These are phyloP conservation scores for Kodamaea anthophila DNA, from an alignment of 1,139 yeast genomes.

Conservation along the genomic window DNA sequence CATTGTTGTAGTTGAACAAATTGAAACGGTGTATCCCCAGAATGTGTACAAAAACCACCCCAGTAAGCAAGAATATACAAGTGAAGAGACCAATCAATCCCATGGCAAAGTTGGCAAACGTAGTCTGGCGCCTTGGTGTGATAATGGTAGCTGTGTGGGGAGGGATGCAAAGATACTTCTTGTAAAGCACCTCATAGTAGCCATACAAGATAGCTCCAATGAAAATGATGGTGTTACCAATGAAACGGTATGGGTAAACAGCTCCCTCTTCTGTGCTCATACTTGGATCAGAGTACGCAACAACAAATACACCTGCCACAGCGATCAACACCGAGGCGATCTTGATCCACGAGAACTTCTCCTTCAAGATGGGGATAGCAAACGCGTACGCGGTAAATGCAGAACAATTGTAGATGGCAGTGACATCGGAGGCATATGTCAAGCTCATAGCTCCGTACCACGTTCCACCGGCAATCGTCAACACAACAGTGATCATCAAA, in stretches of 20 bases:
- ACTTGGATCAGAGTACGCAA: slow-evolving; percentile 60
- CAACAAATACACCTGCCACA: slow-evolving; percentile 67
- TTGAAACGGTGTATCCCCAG: slow-evolving; percentile 55
- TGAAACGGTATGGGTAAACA: slow-evolving; percentile 52
- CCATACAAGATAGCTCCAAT: slow-evolving; percentile 82
- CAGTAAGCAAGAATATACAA: slow-evolving; percentile 40
- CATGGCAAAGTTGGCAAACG: slow-evolving; percentile 45
- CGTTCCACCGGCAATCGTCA: slow-evolving; percentile 73
- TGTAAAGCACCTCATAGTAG: slow-evolving; percentile 78
- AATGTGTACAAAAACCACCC: slow-evolving; percentile 47
- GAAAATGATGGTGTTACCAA: slow-evolving; percentile 69
- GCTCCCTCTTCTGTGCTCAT: slow-evolving; percentile 15
- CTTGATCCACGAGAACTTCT: slow-evolving; percentile 60
- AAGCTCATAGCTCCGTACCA: slow-evolving; percentile 84
- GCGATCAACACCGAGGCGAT: slow-evolving; percentile 67
- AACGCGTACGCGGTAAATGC: slow-evolving; percentile 85
- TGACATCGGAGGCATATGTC: slow-evolving; percentile 80
- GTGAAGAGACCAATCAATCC: slow-evolving; percentile 58
- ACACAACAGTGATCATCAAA: slow-evolving; percentile 45
- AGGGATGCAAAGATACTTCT: slow-evolving; percentile 72
- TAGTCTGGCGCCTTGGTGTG: slow-evolving; percentile 43
- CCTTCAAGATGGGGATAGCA: slow-evolving; percentile 69
- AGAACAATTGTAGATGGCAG: slow-evolving; percentile 86
- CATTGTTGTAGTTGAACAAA: slow-evolving; percentile 40
- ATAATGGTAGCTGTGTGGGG: slow-evolving; percentile 37